A percentile compares a stretch with the other conserved stretches of the same genome.
Conservation (phyloP, 306 rosid genomes). For the Lotus japonicus region DNA sequence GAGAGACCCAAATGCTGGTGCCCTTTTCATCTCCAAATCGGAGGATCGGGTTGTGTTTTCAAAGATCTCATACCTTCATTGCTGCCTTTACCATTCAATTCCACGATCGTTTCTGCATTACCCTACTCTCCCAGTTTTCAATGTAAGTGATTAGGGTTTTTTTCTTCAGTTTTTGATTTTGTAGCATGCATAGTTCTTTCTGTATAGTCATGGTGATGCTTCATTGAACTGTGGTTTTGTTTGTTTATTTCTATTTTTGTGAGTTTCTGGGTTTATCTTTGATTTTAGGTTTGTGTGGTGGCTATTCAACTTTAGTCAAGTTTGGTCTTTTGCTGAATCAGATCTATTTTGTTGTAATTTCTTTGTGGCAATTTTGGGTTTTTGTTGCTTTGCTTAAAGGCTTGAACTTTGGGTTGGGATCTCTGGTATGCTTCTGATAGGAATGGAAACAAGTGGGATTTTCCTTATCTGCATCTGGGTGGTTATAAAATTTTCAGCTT, state of each 20-base stretch:
- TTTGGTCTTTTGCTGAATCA: constrained; percentile 41
- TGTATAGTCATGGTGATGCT: constrained; percentile 24
- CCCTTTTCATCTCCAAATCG: constrained; percentile 39
- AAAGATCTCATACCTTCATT: constrained; percentile 57
- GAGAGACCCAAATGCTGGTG: constrained; percentile 64
- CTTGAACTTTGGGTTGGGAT: constrained; percentile 46
- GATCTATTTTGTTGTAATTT: constrained; percentile 55
- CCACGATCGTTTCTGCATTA: constrained; percentile 49
- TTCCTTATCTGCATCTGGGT: constrained; percentile 28
- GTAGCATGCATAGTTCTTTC: constrained; percentile 28
- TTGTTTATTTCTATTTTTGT: constrained; percentile 1
- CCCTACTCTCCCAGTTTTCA: not conserved
- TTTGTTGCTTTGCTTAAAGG: constrained; percentile 24
- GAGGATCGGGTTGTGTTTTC: constrained; percentile 54
- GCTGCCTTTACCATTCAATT: constrained; percentile 31
- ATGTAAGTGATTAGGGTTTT: constrained; percentile 23
- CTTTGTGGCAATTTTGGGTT: constrained; percentile 34
- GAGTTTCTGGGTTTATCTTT: constrained; percentile 32
- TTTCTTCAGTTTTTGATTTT: not conserved
- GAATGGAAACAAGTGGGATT: constrained; percentile 35
- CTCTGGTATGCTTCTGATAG: constrained; percentile 25
- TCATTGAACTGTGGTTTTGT: not conserved
- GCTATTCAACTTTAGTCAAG: constrained; percentile 30
- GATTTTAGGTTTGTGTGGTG: constrained; percentile 40
- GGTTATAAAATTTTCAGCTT: constrained; percentile 6